Evolutionary conservation across 108 stramenopile species (phyloP).

Genomic region (Epithemia pelagica): DNA sequence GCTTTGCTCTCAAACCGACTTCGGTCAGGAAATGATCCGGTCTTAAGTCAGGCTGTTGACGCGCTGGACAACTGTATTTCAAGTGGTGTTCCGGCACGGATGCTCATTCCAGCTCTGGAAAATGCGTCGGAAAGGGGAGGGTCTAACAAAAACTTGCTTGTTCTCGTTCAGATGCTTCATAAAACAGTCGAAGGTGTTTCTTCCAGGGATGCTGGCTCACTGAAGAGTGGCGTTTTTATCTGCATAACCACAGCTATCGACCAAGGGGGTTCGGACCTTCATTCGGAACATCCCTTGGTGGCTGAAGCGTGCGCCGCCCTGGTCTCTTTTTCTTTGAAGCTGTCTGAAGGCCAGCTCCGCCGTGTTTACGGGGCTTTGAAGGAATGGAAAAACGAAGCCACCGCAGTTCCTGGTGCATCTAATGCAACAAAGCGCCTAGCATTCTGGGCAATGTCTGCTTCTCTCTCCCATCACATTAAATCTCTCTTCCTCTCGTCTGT

Average conservation of each 20-base stretch:
- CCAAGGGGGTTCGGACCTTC: conserved; percentile 17
- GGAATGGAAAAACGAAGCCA: conserved; percentile 67
- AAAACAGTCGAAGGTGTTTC: conserved; percentile 36
- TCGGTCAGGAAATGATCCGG: conserved; percentile 15
- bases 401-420: conserved; percentile 15
- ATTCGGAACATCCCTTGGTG: conserved; percentile 20
- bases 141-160: not conserved
- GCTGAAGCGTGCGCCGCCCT: conserved; percentile 44
- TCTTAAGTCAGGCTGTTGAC: conserved; percentile 21
- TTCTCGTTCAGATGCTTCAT: conserved; percentile 32
- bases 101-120: conserved; percentile 50
- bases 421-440: conserved; percentile 28
- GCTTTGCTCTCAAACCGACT: conserved; percentile 47
- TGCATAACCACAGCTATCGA: conserved; percentile 43
- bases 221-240: conserved; percentile 46
- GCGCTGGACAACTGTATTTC: conserved; percentile 24
- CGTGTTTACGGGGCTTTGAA: conserved; percentile 58
- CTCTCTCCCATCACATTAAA: conserved; percentile 46
- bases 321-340: conserved; percentile 67
- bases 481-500: conserved; percentile 80
- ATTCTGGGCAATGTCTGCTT: conserved; percentile 73
- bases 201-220: conserved; percentile 45
- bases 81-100: conserved; percentile 42
- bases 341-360: conserved; percentile 82
- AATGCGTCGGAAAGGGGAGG: conserved; percentile 14